Base-by-base conservation (phyloP, 371 early-diverging fungal species). In the Rhizomucor pusillus region DNA sequence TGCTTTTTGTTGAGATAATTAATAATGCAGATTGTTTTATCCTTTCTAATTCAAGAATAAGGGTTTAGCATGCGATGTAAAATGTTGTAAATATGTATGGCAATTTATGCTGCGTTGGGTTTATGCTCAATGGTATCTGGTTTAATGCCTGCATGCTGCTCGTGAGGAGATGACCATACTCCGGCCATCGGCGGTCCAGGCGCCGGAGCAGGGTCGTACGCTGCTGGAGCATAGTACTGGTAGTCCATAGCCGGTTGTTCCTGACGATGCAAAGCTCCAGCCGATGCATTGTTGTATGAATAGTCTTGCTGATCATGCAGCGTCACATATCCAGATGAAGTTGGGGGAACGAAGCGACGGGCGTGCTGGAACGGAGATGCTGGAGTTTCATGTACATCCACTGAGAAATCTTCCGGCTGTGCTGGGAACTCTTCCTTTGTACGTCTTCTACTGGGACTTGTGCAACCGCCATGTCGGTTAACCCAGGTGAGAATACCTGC, bases 91-190 rank as follows among this genome's bases (percentile, higher is more conserved):
- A 43, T 18, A 19, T 24, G 16, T 11, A 16, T n/a, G n/a, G n/a
- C n/a, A 25, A 16, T 23, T 43, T 54, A 54, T 11, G 93, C 66
- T 92, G 93, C 67, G 93, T 95, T 50, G 93, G 95, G 1, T 93
- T 95, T 71, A 85, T 93, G 49, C 85, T 89, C 59, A 82, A 90
- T 62, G 86, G 86, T 49, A 64, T 71, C 20, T 60, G 83, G 47
- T 83, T 52, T 52, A 14, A 40, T 18, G 20, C 43, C 52, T 33
- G 16, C 14, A 34, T 29, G 29, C 29, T 29, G 29, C 7, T 29
- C 29, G 7, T 29, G 29, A 5, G 29, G 29, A 29, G 29, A 29
- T 29, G 29, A 7, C 29, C 29, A 29, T 29, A 29, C 7, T 29
- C 29, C 29, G 3, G 29, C 29, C 29, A 29, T 7, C 5, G 29